A percentile compares a stretch with the other conserved stretches of the same genome.
Evolutionary conservation across 2,329 filamentous ascomycete species (phyloP).

Genomic region (Annulohypoxylon truncatum): DNA sequence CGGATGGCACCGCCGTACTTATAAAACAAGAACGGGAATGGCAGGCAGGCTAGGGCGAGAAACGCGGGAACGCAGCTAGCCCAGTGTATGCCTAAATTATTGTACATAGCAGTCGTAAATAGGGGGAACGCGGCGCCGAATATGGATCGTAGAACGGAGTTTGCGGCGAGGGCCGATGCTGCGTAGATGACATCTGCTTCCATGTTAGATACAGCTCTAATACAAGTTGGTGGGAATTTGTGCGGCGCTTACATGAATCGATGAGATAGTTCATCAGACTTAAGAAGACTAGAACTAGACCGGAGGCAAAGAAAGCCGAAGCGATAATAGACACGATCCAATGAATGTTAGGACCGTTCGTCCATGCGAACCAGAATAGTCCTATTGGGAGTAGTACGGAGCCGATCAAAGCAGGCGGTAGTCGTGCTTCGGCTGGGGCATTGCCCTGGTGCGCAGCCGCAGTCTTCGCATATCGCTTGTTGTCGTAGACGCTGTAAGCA

Average conservation of each 20-base stretch:
- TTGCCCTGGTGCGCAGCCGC: slow-evolving; percentile 61
- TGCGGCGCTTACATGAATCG: slow-evolving; percentile 57
- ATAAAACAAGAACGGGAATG: slow-evolving; percentile 82
- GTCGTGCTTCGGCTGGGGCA: slow-evolving; percentile 73
- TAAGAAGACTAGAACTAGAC: slow-evolving; percentile 67
- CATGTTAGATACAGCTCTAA: slow-evolving; percentile 18
- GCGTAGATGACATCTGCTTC: slow-evolving; percentile 74
- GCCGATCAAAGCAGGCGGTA: slow-evolving; percentile 72
- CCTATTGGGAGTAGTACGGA: slow-evolving; percentile 71
- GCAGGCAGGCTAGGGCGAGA: slow-evolving; percentile 75
- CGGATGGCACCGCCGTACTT: slow-evolving; percentile 74
- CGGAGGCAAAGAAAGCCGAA: slow-evolving; percentile 54
- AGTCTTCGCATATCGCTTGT: slow-evolving; percentile 62
- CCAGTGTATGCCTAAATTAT: slow-evolving; percentile 78
- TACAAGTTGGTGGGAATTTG: not conserved
- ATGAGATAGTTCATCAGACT: slow-evolving; percentile 68
- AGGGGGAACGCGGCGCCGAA: slow-evolving; percentile 72
- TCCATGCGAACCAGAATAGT: slow-evolving; percentile 78
- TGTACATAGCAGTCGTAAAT: slow-evolving; percentile 67
- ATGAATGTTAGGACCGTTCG: slow-evolving; percentile 64
- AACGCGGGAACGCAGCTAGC: slow-evolving; percentile 79
- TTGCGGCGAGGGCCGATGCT: slow-evolving; percentile 70
- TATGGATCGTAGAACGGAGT: slow-evolving; percentile 68
- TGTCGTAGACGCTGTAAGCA: slow-evolving; percentile 65
- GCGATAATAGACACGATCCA: slow-evolving; percentile 60